These are phyloP conservation scores for Chlamydomonas schloesseri DNA, from an alignment of 139 green algal genomes.

Conservation along the genomic window DNA sequence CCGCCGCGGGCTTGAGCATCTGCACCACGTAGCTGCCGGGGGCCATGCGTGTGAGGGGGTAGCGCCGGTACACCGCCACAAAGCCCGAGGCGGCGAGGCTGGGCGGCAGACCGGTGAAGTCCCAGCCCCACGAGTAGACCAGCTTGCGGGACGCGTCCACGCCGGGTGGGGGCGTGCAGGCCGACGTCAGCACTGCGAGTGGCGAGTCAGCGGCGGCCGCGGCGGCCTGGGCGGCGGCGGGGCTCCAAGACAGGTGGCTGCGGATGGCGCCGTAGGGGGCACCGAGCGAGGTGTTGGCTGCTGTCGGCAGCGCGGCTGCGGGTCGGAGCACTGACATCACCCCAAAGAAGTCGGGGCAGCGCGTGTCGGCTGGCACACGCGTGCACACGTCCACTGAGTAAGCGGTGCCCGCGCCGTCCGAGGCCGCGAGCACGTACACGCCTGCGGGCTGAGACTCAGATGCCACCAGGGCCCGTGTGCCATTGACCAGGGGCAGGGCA, in stretches of 20 bases:
- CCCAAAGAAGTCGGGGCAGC: constrained; percentile 8
- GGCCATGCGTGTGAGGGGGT: background rate
- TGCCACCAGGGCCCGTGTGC: background rate
- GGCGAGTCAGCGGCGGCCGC: background rate
- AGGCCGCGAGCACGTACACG: background rate
- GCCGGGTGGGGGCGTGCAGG: background rate
- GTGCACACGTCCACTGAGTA: constrained; percentile 29
- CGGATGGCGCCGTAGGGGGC: no score
- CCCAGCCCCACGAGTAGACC: constrained; percentile 22
- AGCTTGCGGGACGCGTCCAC: background rate
- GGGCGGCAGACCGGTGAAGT: constrained; percentile 11
- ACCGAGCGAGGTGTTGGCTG: background rate
- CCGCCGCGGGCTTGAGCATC: background rate
- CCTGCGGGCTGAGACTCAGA: background rate
- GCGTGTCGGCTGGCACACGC: background rate
- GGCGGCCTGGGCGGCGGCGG: background rate
- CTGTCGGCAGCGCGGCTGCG: background rate
- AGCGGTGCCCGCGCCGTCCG: background rate
- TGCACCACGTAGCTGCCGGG: constrained; percentile 11
- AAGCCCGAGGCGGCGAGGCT: constrained; percentile 12
- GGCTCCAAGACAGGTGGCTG: background rate
- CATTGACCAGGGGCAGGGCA: background rate
- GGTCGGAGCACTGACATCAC: constrained; percentile 13
- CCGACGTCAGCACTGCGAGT: background rate
- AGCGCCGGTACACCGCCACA: constrained; percentile 33